Percentiles rank a stretch among this genome's conserved stretches.
Conservation (phyloP, 345 rosid species). For the Nasturtium officinale region DNA sequence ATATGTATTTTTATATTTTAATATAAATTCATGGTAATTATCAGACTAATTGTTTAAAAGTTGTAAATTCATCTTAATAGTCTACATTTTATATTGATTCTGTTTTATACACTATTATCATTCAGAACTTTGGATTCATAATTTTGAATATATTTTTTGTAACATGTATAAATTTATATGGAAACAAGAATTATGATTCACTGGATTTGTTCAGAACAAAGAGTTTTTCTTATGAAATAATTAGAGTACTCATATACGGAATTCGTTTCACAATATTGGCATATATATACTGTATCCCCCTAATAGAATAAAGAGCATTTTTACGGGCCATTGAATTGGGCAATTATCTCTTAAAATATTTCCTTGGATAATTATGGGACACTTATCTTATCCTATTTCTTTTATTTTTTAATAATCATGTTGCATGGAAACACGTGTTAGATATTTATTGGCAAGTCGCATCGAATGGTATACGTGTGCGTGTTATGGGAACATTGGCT, state of each 20-base stretch:
- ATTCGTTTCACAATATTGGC: not conserved
- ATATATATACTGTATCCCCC: not conserved
- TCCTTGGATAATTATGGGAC: conserved; percentile 19
- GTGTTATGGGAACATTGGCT: conserved; percentile 39
- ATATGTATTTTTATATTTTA: too few relatives aligned
- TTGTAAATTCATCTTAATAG: too few relatives aligned
- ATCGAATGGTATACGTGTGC: conserved; percentile 13
- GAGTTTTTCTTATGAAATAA: not conserved
- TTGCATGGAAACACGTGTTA: conserved; percentile 8
- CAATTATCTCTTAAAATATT: too few relatives aligned
- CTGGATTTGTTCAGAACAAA: not conserved
- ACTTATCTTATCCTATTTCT: conserved; percentile 6
- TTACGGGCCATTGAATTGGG: not conserved
- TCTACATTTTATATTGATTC: too few relatives aligned
- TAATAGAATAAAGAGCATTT: not conserved
- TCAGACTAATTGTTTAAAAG: not conserved
- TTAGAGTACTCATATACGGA: not conserved
- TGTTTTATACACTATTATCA: too few relatives aligned
- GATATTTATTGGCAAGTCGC: conserved; percentile 16
- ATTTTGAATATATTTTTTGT: not conserved
- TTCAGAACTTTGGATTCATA: too few relatives aligned
- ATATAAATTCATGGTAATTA: not conserved
- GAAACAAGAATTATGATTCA: not conserved
- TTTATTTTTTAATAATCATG: not conserved
- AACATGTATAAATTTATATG: not conserved